Percentiles rank a stretch among this genome's conserved stretches.
Conservation (phyloP, 116 monocot species). For the Phalaenopsis hybrid region DNA sequence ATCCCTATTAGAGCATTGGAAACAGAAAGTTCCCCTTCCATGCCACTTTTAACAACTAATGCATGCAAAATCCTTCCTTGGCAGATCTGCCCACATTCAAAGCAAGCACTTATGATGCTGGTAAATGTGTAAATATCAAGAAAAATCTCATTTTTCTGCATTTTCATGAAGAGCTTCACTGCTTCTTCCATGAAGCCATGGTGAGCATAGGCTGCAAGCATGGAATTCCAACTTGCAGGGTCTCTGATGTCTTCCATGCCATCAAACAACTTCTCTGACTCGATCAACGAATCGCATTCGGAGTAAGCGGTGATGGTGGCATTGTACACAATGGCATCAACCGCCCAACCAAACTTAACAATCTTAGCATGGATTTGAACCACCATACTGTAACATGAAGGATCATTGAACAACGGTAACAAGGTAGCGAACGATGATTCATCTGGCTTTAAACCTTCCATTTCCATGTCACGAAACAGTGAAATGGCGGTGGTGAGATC, state of each 20-base stretch:
- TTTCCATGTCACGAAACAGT: constrained; percentile 48
- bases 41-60: constrained; percentile 38
- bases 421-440: constrained; percentile 63
- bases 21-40: constrained; percentile 23
- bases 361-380: constrained; percentile 53
- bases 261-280: constrained; percentile 47
- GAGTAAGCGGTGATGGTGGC: constrained; percentile 62
- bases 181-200: constrained; percentile 25
- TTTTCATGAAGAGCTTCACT: constrained; percentile 33
- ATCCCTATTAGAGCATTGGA: constrained; percentile 62
- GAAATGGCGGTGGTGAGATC: constrained; percentile 8
- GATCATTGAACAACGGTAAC: constrained; percentile 31
- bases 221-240: constrained; percentile 68
- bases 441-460: constrained; percentile 28
- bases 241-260: constrained; percentile 34
- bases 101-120: constrained; percentile 51
- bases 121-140: constrained; percentile 62
- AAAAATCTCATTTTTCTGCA: constrained; percentile 26
- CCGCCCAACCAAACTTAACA: constrained; percentile 34
- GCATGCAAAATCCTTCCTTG: constrained; percentile 51
- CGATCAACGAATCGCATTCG: constrained; percentile 31
- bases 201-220: constrained; percentile 55
- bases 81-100: constrained; percentile 12
- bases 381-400: constrained; percentile 13
- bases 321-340: constrained; percentile 44